Evolutionary conservation across 768 basidiomycete species (phyloP), one percentile per base, ranked within the genome.

Genomic region (Saitozyma podzolica): DNA sequence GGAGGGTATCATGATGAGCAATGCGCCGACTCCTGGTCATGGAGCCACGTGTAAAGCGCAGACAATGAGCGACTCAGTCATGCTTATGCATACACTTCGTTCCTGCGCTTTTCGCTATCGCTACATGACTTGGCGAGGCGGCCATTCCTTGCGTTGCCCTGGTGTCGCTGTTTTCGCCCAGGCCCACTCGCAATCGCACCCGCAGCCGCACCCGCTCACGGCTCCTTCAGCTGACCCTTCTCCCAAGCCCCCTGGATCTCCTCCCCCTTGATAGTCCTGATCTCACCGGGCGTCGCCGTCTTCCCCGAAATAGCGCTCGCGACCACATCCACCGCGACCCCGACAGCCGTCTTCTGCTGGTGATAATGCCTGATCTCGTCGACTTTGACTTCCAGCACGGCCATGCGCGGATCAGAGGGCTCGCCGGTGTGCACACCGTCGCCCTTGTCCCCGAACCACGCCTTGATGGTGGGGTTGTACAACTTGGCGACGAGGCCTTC

Each of bases 361-460:
- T 87, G 80, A 87, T 88, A 95, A 74, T 91, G 94, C 58, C 87
- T 84, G 66, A 96, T 88, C 81, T 82, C 70, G 39, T 67, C 65
- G 20, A 91, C 90, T 56, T 88, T 78, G 58, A 96, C 85, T 76
- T 91, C 86, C 66, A 95, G 90, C 42, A 90, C 77, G 8, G 87
- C 84, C 4, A 96, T 84, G 29, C 92, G 85, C 0, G 92, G 90
- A 66, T 95, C 93, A 52, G 83, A 81, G 40, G 83, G 83, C 69
- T 88, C 85, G n/a, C 92, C 92, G 69, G 86, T 88, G 78, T 93
- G 92, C 7, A 88, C 80, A 16, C 89, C 90, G 66, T 95, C 92
- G 40, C 87, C 87, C 58, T 93, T 82, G 74, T 95, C 88, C 43
- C 90, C 91, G 69, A 94, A 94, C 84, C 91, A 96, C 0, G 87